A percentile compares a stretch with the other conserved stretches of the same genome.
phyloP scores from a whole-genome alignment of 2,329 filamentous ascomycete species.

The Aspergillus sp. region DNA sequence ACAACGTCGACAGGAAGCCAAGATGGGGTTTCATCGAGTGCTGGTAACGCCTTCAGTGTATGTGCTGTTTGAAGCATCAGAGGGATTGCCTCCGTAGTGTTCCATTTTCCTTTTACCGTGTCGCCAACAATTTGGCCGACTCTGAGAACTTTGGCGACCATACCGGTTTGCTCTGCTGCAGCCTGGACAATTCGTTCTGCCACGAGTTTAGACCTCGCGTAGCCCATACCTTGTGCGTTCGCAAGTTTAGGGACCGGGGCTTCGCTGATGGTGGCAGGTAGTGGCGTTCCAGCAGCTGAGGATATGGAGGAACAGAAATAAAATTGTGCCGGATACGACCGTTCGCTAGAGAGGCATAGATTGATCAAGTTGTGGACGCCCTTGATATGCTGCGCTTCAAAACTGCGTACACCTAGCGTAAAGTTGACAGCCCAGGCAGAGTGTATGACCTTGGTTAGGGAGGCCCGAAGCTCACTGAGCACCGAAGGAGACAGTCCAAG shows the following conservation, averaged over 20 bases:
- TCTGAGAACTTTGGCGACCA: constrained; percentile 30
- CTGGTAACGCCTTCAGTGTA: constrained; percentile 11
- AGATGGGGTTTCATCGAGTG: constrained; percentile 13
- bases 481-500: not conserved
- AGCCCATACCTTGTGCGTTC: constrained; percentile 45
- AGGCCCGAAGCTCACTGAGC: constrained; percentile 38
- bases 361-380: constrained; percentile 49
- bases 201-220: constrained; percentile 43
- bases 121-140: constrained; percentile 35
- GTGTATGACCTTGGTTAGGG: constrained; percentile 58
- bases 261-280: constrained; percentile 37
- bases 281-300: constrained; percentile 38
- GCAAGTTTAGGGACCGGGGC: constrained; percentile 32
- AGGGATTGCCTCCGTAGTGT: constrained; percentile 44
- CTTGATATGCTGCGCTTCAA: constrained; percentile 55
- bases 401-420: constrained; percentile 56
- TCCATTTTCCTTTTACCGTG: constrained; percentile 18
- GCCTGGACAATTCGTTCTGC: constrained; percentile 37
- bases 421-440: constrained; percentile 68
- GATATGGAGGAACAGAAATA: constrained; percentile 55
- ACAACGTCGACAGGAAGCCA: constrained; percentile 16
- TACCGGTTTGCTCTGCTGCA: constrained; percentile 24
- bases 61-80: constrained; percentile 50
- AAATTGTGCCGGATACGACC: constrained; percentile 39
- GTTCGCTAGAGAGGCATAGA: constrained; percentile 36